phyloP scores from a whole-genome alignment of 768 basidiomycete species.

The Pluteus cervinus region DNA sequence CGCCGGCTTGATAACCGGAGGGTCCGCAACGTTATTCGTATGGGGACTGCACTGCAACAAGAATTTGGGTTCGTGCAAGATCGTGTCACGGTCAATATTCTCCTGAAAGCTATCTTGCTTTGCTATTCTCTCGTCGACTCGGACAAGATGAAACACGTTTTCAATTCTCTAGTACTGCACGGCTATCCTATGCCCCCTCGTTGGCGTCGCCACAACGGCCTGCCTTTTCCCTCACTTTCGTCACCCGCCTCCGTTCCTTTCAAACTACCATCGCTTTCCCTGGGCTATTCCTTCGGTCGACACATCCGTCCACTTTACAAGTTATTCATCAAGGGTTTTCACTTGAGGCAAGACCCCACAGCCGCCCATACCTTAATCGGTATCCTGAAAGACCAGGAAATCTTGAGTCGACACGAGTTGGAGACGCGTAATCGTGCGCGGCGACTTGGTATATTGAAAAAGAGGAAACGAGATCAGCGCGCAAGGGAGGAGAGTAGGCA shows the following conservation, averaged over 20 bases:
- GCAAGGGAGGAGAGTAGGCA: neutral
- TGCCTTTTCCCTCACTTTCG: conserved; percentile 40
- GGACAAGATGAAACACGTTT: conserved; percentile 43
- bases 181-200: conserved; percentile 47
- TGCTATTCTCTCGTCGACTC: conserved; percentile 42
- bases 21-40: conserved; percentile 34
- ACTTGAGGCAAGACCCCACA: conserved; percentile 42
- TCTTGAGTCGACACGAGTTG: conserved; percentile 17
- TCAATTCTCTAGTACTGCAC: conserved; percentile 53
- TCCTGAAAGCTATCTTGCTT: conserved; percentile 53
- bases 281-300: conserved; percentile 43
- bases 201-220: conserved; percentile 21
- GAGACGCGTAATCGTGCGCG: conserved; percentile 26
- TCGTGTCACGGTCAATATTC: conserved; percentile 63
- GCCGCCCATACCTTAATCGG: conserved; percentile 50
- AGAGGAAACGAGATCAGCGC: conserved; percentile 17
- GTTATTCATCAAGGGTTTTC: conserved; percentile 67
- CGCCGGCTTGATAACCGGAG: conserved; percentile 35
- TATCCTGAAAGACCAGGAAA: conserved; percentile 45
- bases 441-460: conserved; percentile 25
- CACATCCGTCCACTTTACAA: conserved; percentile 68
- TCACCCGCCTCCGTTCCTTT: conserved; percentile 11
- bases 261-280: conserved; percentile 29
- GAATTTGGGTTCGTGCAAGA: conserved; percentile 53
- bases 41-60: conserved; percentile 36